Evolutionary conservation across 1,284 basidiomycete species (phyloP), one percentile per base, ranked within the genome.

Genomic region (Cryptococcus wingfieldii): DNA sequence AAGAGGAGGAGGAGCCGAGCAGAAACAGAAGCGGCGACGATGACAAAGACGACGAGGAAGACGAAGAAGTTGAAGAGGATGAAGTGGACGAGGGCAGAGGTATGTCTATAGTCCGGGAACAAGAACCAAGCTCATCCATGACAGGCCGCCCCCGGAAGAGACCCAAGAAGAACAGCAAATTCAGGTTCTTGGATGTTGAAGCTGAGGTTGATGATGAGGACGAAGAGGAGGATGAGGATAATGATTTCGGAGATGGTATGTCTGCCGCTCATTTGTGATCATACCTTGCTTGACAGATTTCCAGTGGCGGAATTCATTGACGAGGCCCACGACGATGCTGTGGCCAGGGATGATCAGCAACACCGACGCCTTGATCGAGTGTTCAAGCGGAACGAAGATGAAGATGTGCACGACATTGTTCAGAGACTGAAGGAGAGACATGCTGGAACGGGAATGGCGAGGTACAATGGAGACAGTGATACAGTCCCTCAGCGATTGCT

Each of bases 171-270:
- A 55, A 56, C 16, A 68, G 65, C 28, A 82, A 84, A 37, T 89
- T 86, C 71, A 86, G 87, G 64, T 98, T 93, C 86, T 81, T 97
- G 68, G 94, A 98, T 85, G 83, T 94, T 59, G 90, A 96, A 78
- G 94, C 92, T 59, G 91, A 93, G 69, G 90, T 92, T 31, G 89
- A 89, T 65, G 89, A 91, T 50, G 94, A 97, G 53, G 92, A 95
- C 27, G 94, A 97, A 53, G 94, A 96, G 50, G 91, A 95, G 34
- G 93, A 94, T 8, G 92, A 94, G 23, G 89, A 89, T 38, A 90
- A 91, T 59, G 84, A 83, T 61, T 85, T 81, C 19, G 83, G 81
- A 37, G 79, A 79, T 64, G 88, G 89, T 89, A 55, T 38, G 82
- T 76, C 38, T 7, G 16, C 23, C 31, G 52, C 47, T 38, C 12